Base-by-base conservation (phyloP, 306 rosid genomes). In the Adenanthera pavonina region DNA sequence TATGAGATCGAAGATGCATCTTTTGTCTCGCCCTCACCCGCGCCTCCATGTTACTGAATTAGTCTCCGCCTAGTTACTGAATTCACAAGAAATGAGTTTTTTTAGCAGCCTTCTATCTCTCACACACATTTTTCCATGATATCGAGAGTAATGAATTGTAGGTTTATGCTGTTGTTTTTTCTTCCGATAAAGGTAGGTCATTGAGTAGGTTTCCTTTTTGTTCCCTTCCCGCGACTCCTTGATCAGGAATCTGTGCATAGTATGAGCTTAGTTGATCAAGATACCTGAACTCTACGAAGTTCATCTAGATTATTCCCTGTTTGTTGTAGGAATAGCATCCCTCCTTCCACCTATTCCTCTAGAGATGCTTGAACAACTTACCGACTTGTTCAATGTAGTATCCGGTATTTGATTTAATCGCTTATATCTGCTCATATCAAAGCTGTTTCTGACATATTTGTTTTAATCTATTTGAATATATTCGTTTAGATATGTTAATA, bases 1-100 rank as follows among this genome's bases (percentile, higher is more conserved):
- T 80, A 53, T 17, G 89, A 89, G 81, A 91, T 83, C 76, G 92
- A 85, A 51, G 93, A 88, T 51, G 85, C 79, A 60, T 82, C 85
- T 76, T 38, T 86, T 1, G 68, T 65, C 40, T 69, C 74, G 19
- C 38, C 38, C 33, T 69, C 54, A 69, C n/a, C 33, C 5, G 14
- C 78, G 30, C 79, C 87, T 43, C 69, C 84, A 87, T 35, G 72
- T 83, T 41, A 73, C 89, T 41, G 97, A 91, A 25, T 73, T 81
- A 34, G 92, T 85, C 78, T 86, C 89, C 5, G 85, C 84, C 57
- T 91, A 88, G 74, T 84, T 90, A 43, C 61, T 87, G 46, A 86
- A 74, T 83, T 80, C 94, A 56, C 88, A 85, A 78, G 53, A 75
- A 83, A 97, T 93, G 57, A 84, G 92, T 86, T 87, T 75, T 25